Base-by-base conservation (phyloP, 202 grass and related monocot genomes). In the Schoenoplectus triqueter region DNA sequence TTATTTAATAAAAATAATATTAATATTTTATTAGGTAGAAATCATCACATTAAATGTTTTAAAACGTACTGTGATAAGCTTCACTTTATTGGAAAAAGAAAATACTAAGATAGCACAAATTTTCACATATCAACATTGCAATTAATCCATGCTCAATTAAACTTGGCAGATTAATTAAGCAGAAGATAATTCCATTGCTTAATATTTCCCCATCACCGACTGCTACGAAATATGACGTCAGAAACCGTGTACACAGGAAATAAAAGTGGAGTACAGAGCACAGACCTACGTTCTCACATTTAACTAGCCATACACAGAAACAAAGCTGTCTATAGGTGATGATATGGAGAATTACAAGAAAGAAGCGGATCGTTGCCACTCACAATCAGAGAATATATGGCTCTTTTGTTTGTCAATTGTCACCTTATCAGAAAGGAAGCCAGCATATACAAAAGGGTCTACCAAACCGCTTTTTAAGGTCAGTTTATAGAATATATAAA, bases 401-500 rank as follows among this genome's bases (percentile, higher is more conserved):
- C 18, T 69, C 13, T 39, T 65, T 39, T 83, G 50, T 83, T 20
- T 41, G 51, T 68, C 44, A 69, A 57, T 6, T 54, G 39, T 68
- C 18, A 69, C 64, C 66, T 83, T 83, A 68, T 83, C 63, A 6
- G 51, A 83, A 83, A 54, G 10, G 66, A 69, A 83, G 19, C 48
- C 6, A 68, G 64, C 17, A 69, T 40, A 39, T 54, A 83, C 22
- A 69, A 83, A 83, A 56, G 80, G 64, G 64, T 83, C 63, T 83
- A 83, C 80, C 80, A 41, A 83, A 83, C 80, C 64, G 69, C 80
- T 83, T 83, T 83, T 40, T 56, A 22, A 69, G 63, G 21, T 69
- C 61, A 83, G 63, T 69, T 67, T 69, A 57, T 66, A 22, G 17
- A 42, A 31, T 31, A 31, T 31, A 2, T 31, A 59, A 57, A 80